Base-by-base conservation (phyloP, 768 basidiomycete species). In the Mycena metata region DNA sequence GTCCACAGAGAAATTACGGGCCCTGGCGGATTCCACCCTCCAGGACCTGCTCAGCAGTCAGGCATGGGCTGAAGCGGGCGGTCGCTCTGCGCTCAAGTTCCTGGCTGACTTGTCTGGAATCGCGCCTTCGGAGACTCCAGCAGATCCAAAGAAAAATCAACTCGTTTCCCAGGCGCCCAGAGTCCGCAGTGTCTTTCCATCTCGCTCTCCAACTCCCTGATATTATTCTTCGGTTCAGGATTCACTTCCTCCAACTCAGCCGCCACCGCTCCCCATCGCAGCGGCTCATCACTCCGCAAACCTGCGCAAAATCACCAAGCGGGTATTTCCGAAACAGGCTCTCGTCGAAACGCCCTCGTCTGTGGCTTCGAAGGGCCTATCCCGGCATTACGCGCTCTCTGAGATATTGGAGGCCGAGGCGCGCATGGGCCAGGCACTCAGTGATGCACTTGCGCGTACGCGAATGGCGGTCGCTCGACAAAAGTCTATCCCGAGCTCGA, bases 231-330 rank as follows among this genome's bases (percentile, higher is more conserved):
- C 11, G 11, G 5, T 55, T 46, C 24, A 64, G 57, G 57, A 8
- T 8, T 2, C 26, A 60, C 13, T 30, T 30, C 30, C 30, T 30
- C 49, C 3, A 8, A 49, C 7, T 6, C 68, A 58, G 8, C 65
- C 70, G 4, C 71, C 69, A 13, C 77, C 79, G 36, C 78, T 84
- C 13, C 85, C 84, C 2, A 76, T 85, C 26, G 83, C 85, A 30
- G 86, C 85, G 15, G 85, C 86, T 0, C 84, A 83, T 60, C 84
- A 86, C 63, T 85, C 84, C 0, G 63, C 74, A 0, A 69, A 79
- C 47, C 60, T 85, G 15, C 77, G 78, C 39, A 77, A 76, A 64
- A 68, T 84, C 15, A 74, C 78, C 3, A 76, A 74, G 54, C 71
- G 79, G 3, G 33, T 82, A 8, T 79, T 82, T 42, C 60, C 60